phyloP scores from a whole-genome alignment of 306 rosid genomes.

The Inga oerstediana region DNA sequence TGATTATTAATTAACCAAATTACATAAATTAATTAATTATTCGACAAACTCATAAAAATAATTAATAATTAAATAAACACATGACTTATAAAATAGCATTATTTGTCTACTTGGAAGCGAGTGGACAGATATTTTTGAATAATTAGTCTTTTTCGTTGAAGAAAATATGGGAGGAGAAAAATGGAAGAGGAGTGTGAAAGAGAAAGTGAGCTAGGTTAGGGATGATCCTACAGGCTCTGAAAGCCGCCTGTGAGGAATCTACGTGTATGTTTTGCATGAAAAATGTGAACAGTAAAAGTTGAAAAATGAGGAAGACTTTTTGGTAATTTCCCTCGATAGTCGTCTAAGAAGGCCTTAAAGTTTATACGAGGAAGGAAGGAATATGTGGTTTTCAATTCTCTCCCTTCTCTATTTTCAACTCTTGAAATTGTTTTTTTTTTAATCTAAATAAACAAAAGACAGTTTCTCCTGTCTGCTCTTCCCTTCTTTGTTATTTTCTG shows the following conservation, averaged over 20 bases:
- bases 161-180: not conserved
- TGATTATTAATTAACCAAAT: not conserved
- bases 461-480: constrained; percentile 30
- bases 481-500: constrained; percentile 30
- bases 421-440: constrained; percentile 13
- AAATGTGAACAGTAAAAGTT: constrained; percentile 44
- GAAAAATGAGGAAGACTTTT: constrained; percentile 39
- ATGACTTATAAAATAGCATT: not conserved
- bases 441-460: constrained; percentile 3
- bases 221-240: not conserved
- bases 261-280: constrained; percentile 76
- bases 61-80: not conserved
- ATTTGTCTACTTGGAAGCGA: not conserved
- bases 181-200: not conserved
- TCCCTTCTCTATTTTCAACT: constrained; percentile 9
- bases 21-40: too few relatives aligned
- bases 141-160: not conserved
- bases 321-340: constrained; percentile 41
- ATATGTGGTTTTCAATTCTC: constrained; percentile 23
- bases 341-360: constrained; percentile 1
- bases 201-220: not conserved
- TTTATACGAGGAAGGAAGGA: constrained; percentile 34
- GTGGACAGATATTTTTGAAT: not conserved
- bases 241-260: constrained; percentile 18
- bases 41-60: not conserved